Evolutionary conservation across 2,329 filamentous ascomycete species (phyloP), one percentile per base, ranked within the genome.

Genomic region (Diaporthe batatas): DNA sequence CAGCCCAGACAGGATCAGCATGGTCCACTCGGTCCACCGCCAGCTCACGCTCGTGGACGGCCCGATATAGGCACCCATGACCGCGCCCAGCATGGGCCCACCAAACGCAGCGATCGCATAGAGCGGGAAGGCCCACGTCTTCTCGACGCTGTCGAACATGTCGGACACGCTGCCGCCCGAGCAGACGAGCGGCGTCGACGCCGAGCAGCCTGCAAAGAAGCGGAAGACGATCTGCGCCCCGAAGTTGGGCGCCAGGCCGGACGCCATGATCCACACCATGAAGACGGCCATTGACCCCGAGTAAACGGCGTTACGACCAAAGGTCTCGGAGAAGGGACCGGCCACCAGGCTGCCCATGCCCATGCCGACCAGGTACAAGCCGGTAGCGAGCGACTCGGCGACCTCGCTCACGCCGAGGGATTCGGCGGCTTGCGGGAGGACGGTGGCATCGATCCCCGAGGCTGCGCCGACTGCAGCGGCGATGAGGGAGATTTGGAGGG

Each of bases 1-100:
- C 7, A 87, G 79, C 0, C 85, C 89, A 0, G 90, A 86, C 85
- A 90, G 91, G 67, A 93, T 92, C 42, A 92, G 81, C 72, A 92
- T 85, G 1, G 90, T 85, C 81, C 91, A 93, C 78, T 92, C 91
- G 0, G 85, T 84, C 89, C 89, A 92, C n/a, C 88, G 84, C 87
- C 91, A 93, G 65, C 83, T 85, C 1, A 80, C 78, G 0, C 58
- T n/a, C 3, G 84, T 85, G 70, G 87, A 89, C 68, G 91, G 84
- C 64, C 91, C 91, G 69, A 93, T 91, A 73, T 92, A 93, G 6
- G 90, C 90, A 5, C 90, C 91, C 72, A 87, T 82, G 0, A 84
- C 77, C 3, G 82, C 81, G 1, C 83, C 83, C 0, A 83, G 59
- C 77, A 82, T 82, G 0, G 82, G 79, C 82, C 91, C 76, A 72